Percentiles rank a stretch among this genome's conserved stretches.
phyloP scores from a whole-genome alignment of 345 rosid genomes.

The Heritiera fomes region DNA sequence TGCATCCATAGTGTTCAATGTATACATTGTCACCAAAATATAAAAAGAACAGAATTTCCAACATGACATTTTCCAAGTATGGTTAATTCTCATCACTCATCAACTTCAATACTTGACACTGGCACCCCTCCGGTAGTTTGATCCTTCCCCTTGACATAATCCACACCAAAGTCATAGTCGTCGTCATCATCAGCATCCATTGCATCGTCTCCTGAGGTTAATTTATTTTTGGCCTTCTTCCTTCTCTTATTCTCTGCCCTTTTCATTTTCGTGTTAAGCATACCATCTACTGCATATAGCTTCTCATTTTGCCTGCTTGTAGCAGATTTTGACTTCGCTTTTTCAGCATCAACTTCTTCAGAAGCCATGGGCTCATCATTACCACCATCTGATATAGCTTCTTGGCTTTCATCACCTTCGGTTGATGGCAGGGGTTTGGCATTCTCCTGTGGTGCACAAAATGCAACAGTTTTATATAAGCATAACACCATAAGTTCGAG shows the following conservation, averaged over 20 bases:
- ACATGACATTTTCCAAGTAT: background rate
- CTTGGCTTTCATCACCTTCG: conserved; percentile 26
- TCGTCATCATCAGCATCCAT: conserved; percentile 48
- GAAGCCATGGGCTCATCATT: conserved; percentile 49
- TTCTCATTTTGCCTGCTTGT: conserved; percentile 65
- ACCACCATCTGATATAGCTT: conserved; percentile 26
- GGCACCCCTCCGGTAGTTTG: conserved; percentile 44
- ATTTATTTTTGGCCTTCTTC: conserved; percentile 54
- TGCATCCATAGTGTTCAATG: background rate
- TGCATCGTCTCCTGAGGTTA: conserved; percentile 40
- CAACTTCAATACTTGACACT: conserved; percentile 49
- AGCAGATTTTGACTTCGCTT: conserved; percentile 38
- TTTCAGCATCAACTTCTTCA: conserved; percentile 38
- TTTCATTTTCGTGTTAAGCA: conserved; percentile 65
- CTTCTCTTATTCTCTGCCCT: conserved; percentile 80
- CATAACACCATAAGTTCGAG: background rate
- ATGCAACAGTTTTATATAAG: background rate
- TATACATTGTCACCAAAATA: background rate
- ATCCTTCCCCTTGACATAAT: conserved; percentile 48
- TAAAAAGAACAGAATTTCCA: background rate
- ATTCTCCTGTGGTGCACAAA: conserved; percentile 39
- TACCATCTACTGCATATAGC: conserved; percentile 66
- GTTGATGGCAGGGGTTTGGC: conserved; percentile 30
- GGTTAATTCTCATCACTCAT: conserved; percentile 31
- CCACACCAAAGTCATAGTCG: conserved; percentile 80